Base-by-base conservation (phyloP, 2,329 filamentous ascomycete species). In the Ascochyta rabiei region DNA sequence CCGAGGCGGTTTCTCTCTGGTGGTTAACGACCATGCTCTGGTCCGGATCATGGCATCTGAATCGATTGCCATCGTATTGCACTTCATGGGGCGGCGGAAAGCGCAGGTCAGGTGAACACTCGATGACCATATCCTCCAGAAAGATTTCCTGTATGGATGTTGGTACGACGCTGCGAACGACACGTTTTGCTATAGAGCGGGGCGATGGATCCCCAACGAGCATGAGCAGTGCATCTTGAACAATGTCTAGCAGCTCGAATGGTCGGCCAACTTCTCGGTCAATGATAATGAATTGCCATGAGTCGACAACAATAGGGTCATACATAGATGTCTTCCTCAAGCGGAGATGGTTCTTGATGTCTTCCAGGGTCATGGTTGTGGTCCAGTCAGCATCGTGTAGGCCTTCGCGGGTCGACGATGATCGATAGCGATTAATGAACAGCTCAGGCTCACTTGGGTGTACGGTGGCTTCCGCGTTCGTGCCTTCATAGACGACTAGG, bases 231-330 rank as follows among this genome's bases (percentile, higher is more conserved):
- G 59, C 41, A 16, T 70, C 68, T 19, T 71, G 62, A 4, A 72
- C 61, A 1, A 70, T 70, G 12, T 71, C 66, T 4, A 71, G 61
- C 1, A 72, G 53, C 6, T 58, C 37, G 13, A 72, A 72, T 0
- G 69, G 64, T 5, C 64, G 31, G 0, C 66, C 64, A 5, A 58
- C 57, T 16, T 68, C 58, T n/a, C 61, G 58, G 21, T 71, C 68
- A 28, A 72, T 68, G 37, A 72, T 65, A 28, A 71, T 69, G 50
- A 72, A 71, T 13, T 71, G 66, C 69, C 68, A 72, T 0, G 69
- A 72, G 18, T 71, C 68, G 0, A 68, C 66, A 0, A 69, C 63
- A 3, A 72, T 69, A 0, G 68, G 66, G n/a, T 72, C 67, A 18
- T 70, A 70, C 63, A 69, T 70, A 0, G 62, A 56, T 0, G 53